phyloP scores from a whole-genome alignment of 2,329 filamentous ascomycete species.

The Exophiala alcalophila region DNA sequence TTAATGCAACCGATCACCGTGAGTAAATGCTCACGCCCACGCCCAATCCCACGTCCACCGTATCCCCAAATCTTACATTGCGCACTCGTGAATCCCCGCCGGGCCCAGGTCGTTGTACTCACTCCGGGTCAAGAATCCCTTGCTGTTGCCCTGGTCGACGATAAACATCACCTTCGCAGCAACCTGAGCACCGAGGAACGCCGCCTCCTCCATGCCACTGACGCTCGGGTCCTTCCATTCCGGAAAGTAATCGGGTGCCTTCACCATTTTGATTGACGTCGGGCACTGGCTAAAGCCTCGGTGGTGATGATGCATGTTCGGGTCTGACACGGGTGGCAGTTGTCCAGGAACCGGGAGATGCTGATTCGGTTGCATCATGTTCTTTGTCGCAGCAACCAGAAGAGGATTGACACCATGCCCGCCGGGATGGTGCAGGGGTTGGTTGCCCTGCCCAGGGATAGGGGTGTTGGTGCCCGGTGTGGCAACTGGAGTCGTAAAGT shows the following conservation, averaged over 20 bases:
- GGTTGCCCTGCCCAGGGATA: conserved; percentile 44
- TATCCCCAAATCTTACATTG: conserved; percentile 37
- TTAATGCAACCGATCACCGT: too few relatives aligned
- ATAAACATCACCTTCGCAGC: conserved; percentile 74
- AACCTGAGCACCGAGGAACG: conserved; percentile 84
- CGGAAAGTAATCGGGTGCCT: conserved; percentile 77
- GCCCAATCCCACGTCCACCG: too few relatives aligned
- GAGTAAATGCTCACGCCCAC: too few relatives aligned
- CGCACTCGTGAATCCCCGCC: conserved; percentile 59
- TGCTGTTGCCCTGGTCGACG: conserved; percentile 62
- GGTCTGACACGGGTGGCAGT: conserved; percentile 33
- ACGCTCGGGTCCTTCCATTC: conserved; percentile 77
- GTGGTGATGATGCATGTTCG: conserved; percentile 48
- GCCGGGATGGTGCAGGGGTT: conserved; percentile 55
- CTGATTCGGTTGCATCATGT: conserved; percentile 41
- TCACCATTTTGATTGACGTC: conserved; percentile 74
- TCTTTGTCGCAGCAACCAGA: conserved; percentile 75
- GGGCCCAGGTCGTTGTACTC: conserved; percentile 68
- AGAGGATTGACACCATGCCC: conserved; percentile 76
- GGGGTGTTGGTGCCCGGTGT: conserved; percentile 91
- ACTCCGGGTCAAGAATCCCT: conserved; percentile 66
- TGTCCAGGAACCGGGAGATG: conserved; percentile 40
- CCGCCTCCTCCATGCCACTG: conserved; percentile 69
- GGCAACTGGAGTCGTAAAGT: conserved; percentile 83
- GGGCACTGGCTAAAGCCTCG: conserved; percentile 71